These are phyloP conservation scores for Hypoxylon sp. DNA, from an alignment of 2,329 filamentous ascomycete genomes.

Conservation along the genomic window DNA sequence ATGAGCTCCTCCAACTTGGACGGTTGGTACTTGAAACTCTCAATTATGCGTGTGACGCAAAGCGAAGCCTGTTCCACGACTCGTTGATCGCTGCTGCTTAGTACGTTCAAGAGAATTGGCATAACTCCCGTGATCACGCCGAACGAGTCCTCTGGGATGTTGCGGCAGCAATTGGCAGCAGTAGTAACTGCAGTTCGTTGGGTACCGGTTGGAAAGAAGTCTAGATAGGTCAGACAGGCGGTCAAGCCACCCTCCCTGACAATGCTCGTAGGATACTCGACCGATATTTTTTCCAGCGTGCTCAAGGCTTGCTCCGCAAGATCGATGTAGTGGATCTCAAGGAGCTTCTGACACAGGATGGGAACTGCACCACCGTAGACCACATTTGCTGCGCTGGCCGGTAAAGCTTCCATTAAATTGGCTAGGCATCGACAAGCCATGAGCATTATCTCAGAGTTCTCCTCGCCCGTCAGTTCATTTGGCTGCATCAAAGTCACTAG, in stretches of 20 bases:
- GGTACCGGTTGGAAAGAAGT: slow-evolving; percentile 97
- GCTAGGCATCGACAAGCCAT: slow-evolving; percentile 94
- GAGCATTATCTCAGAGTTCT: slow-evolving; percentile 97
- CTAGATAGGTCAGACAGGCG: slow-evolving; percentile 93
- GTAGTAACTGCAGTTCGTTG: slow-evolving; percentile 97
- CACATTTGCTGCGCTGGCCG: slow-evolving; percentile 90
- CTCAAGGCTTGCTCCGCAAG: slow-evolving; percentile 96
- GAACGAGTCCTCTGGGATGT: slow-evolving; percentile 94
- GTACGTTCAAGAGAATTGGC: slow-evolving; percentile 90
- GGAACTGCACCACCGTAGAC: slow-evolving; percentile 98
- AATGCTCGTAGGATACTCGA: slow-evolving; percentile 93
- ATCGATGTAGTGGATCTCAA: slow-evolving; percentile 97
- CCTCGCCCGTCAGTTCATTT: slow-evolving; percentile 80
- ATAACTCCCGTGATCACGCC: slow-evolving; percentile 92
- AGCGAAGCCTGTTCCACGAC: slow-evolving; percentile 97
- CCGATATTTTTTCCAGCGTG: slow-evolving; percentile 96
- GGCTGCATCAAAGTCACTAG: slow-evolving; percentile 91
- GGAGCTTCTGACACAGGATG: slow-evolving; percentile 89
- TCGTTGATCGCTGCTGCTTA: slow-evolving; percentile 91
- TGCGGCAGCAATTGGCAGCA: slow-evolving; percentile 96
- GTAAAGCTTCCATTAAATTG: slow-evolving; percentile 96
- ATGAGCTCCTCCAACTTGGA: slow-evolving; percentile 92
- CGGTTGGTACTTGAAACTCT: slow-evolving; percentile 92
- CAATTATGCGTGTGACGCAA: slow-evolving; percentile 93
- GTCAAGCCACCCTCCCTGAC: slow-evolving; percentile 94